A percentile compares a stretch with the other conserved stretches of the same genome.
These are phyloP conservation scores for Annona cherimola DNA, from an alignment of 164 flowering plant species.

Conservation along the genomic window DNA sequence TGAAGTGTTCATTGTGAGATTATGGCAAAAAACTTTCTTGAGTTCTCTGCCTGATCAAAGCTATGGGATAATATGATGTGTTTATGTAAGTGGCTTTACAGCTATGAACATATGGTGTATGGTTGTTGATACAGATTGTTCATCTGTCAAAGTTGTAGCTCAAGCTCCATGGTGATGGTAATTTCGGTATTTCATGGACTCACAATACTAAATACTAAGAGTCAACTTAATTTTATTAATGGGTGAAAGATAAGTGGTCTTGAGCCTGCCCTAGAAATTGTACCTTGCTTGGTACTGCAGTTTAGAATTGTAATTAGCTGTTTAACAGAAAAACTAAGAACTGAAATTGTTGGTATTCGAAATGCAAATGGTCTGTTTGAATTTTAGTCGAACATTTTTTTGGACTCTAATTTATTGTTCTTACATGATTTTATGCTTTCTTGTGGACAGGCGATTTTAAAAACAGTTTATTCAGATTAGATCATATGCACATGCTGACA, in stretches of 20 bases:
- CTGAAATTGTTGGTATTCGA: no score
- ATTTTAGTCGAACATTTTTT: neutral
- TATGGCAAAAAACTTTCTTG: no score
- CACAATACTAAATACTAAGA: neutral
- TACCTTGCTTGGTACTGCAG: neutral
- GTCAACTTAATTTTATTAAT: neutral
- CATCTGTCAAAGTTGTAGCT: no score
- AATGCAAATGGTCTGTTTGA: neutral
- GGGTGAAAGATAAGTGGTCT: neutral
- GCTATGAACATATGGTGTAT: no score
- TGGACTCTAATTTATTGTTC: neutral
- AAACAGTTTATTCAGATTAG: constrained; percentile 53
- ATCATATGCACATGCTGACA: constrained; percentile 61
- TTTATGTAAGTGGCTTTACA: no score
- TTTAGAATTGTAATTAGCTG: no score
- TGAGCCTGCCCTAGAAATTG: neutral
- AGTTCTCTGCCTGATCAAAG: no score
- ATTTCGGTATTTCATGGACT: neutral
- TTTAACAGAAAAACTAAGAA: no score
- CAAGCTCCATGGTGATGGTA: neutral
- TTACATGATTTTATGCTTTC: neutral
- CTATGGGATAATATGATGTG: no score
- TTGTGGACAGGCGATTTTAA: constrained; percentile 31
- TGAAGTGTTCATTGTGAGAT: no score
- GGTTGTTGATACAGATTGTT: no score